phyloP scores from a whole-genome alignment of 306 rosid genomes.

The Sechiopsis laciniata region DNA sequence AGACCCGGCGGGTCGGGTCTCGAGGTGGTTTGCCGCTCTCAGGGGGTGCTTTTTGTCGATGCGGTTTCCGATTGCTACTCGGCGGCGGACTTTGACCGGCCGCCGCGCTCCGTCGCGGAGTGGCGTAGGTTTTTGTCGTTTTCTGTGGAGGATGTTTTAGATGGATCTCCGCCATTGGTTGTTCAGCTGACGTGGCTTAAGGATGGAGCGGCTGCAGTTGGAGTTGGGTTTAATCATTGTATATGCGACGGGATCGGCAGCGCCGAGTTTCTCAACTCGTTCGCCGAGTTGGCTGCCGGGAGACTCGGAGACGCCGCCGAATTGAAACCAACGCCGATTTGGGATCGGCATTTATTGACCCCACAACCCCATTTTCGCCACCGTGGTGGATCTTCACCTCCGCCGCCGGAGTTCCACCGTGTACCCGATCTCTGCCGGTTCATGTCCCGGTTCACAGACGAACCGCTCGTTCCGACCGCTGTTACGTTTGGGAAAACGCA shows the following conservation, averaged over 20 bases:
- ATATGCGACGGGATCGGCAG: constrained; percentile 77
- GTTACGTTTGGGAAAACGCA: constrained; percentile 33
- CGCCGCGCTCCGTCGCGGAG: constrained; percentile 45
- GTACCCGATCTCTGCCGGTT: constrained; percentile 67
- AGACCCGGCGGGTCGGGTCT: constrained; percentile 37
- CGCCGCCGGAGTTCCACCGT: constrained; percentile 40
- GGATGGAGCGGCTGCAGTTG: constrained; percentile 66
- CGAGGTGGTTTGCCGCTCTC: constrained; percentile 57
- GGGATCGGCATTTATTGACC: constrained; percentile 70
- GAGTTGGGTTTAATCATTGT: constrained; percentile 69
- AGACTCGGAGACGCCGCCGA: constrained; percentile 22
- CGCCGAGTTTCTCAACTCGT: constrained; percentile 57
- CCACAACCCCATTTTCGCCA: background rate
- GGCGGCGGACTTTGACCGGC: constrained; percentile 39
- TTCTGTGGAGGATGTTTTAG: constrained; percentile 57
- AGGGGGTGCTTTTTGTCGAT: constrained; percentile 69
- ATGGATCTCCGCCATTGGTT: constrained; percentile 62
- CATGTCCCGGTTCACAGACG: constrained; percentile 43
- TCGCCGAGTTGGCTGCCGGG: constrained; percentile 46
- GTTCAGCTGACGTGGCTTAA: constrained; percentile 74
- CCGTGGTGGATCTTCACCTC: background rate
- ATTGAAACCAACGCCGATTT: constrained; percentile 34
- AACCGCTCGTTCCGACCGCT: constrained; percentile 51
- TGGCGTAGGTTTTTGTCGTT: constrained; percentile 62
- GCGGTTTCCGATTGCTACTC: constrained; percentile 43